Percentiles rank a stretch among this genome's conserved stretches.
Conservation (phyloP, 176 grass and related monocot species). For the Rhynchospora pubera region DNA sequence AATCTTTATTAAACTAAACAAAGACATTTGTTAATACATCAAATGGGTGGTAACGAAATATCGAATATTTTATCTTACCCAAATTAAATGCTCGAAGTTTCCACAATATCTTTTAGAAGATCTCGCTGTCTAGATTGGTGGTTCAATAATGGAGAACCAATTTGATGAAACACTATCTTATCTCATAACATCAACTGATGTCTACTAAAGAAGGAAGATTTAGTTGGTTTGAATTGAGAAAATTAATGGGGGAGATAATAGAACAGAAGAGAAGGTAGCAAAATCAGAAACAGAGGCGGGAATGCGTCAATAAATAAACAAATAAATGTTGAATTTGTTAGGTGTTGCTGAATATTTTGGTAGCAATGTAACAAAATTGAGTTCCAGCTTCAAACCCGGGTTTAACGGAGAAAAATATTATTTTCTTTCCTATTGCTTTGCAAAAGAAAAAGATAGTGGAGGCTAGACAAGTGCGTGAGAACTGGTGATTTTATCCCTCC, state of each 20-base stretch:
- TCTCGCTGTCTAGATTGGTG: background rate
- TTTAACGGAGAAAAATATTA: background rate
- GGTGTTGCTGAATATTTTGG: background rate
- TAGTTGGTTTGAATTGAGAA: background rate
- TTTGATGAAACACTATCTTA: background rate
- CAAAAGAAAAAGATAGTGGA: background rate
- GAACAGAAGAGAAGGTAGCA: background rate
- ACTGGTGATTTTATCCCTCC: background rate
- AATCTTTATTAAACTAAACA: background rate
- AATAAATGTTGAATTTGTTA: background rate
- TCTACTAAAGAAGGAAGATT: background rate
- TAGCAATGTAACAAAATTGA: slow-evolving; percentile 3
- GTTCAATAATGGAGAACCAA: background rate
- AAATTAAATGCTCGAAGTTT: slow-evolving; percentile 10
- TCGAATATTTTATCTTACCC: background rate
- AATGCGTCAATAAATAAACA: background rate
- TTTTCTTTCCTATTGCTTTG: background rate
- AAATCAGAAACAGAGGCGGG: background rate
- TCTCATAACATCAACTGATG: background rate
- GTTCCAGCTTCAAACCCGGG: background rate
- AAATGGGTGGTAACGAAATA: background rate
- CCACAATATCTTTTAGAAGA: slow-evolving; percentile 10
- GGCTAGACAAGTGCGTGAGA: background rate
- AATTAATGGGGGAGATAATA: background rate
- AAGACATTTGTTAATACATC: background rate